Base-by-base conservation (phyloP, 2,329 filamentous ascomycete species). In the Monosporascus ibericus region DNA sequence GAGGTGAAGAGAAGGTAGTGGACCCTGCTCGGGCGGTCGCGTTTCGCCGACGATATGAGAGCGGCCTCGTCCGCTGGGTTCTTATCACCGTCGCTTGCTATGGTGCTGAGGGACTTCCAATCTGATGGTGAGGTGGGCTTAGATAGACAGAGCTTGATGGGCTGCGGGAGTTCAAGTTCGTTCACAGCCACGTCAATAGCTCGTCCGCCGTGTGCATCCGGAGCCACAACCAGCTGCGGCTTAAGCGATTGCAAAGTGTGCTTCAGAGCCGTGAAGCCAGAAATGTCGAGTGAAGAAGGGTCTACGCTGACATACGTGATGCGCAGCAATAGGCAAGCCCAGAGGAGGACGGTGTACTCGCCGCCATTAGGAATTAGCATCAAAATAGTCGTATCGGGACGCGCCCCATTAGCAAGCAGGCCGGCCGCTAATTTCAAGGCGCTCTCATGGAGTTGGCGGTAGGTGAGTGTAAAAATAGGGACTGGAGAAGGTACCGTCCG, bases 1-100 rank as follows among this genome's bases (percentile, higher is more conserved):
- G 54, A 56, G 3, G 54, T 56, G 27, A 54, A 56, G 7, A 54
- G 42, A 24, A 56, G 48, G 14, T 52, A 54, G 51, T 51, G 47
- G 15, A 54, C 48, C 25, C 49, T 38, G 30, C 38, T 22, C 14
- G 54, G 44, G 20, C 47, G 36, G 20, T 52, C 52, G 7, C 17
- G 7, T 11, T 37, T 42, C 14, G 50, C 50, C 5, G 47, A 47
- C 15, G 14, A 25, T 11, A 48, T 9, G 27, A 48, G 30, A 22
- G 20, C 47, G 24, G 20, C 47, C 37, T 25, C 39, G 46, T 49
- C 47, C 20, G 30, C 47, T 15, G 42, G 20, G 24, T 27, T 34
- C 37, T 27, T 39, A 25, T 7, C 24, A 7, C 24, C 46, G 24
- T 14, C 9, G 5, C n/a, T 27, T 11, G 46, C 46, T n/a, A 48